Evolutionary conservation across 1,284 basidiomycete species (phyloP).

Genomic region (Ceratobasidium sp.): DNA sequence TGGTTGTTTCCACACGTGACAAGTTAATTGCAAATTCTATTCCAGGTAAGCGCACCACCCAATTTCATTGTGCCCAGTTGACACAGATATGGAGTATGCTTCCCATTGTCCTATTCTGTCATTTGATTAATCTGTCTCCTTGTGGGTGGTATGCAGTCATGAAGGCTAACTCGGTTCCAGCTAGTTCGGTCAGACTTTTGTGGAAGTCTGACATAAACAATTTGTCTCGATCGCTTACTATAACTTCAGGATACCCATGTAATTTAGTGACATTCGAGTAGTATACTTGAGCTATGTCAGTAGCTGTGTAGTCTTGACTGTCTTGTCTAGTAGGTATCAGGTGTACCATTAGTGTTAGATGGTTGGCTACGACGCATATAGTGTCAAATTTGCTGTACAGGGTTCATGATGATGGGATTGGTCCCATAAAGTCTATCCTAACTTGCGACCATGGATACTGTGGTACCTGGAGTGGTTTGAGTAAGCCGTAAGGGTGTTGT

Average conservation of each 20-base stretch:
- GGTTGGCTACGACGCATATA: conserved; percentile 50
- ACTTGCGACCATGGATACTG: conserved; percentile 46
- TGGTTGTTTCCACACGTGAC: background rate
- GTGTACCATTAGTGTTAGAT: conserved; percentile 47
- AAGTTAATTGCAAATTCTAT: conserved; percentile 17
- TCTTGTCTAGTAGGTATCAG: conserved; percentile 34
- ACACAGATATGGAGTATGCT: background rate
- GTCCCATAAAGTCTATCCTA: conserved; percentile 53
- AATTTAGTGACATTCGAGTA: background rate
- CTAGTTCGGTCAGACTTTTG: background rate
- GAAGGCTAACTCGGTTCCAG: background rate
- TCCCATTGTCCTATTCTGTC: background rate
- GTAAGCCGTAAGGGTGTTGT: conserved; percentile 35
- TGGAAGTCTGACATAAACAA: conserved; percentile 1
- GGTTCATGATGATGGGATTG: conserved; percentile 49
- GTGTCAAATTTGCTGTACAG: conserved; percentile 48
- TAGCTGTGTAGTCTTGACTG: conserved; percentile 1
- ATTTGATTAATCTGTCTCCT: background rate
- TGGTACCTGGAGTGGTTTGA: conserved; percentile 45
- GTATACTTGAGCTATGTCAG: conserved; percentile 6
- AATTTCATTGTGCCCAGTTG: background rate
- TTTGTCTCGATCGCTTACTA: conserved; percentile 10
- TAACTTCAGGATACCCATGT: conserved; percentile 1
- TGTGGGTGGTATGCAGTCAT: background rate
- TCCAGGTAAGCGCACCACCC: background rate